Conservation (phyloP, 495 filamentous ascomycete genomes). For the Tuber borchii region DNA sequence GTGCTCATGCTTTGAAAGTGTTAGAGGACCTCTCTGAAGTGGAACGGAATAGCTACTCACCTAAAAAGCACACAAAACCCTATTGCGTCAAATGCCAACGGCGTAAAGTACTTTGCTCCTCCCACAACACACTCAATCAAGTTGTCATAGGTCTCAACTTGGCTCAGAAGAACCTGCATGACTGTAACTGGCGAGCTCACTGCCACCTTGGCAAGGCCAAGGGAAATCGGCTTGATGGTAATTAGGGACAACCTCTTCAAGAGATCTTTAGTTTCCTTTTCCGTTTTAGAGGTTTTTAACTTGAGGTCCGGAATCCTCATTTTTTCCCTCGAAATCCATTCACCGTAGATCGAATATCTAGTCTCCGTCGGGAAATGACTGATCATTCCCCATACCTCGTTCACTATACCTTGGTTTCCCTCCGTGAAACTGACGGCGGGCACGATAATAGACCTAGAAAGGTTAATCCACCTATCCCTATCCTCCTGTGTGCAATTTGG, state of each 20-base stretch:
- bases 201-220: constrained; percentile 77
- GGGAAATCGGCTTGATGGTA: constrained; percentile 77
- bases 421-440: constrained; percentile 78
- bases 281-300: constrained; percentile 66
- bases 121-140: constrained; percentile 88
- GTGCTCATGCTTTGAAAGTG: constrained; percentile 33
- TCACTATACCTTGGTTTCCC: constrained; percentile 71
- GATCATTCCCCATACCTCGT: constrained; percentile 76
- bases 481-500: constrained; percentile 53
- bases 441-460: constrained; percentile 73
- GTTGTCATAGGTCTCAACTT: constrained; percentile 88
- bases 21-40: constrained; percentile 60
- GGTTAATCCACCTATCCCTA: constrained; percentile 35
- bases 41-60: constrained; percentile 60
- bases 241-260: constrained; percentile 79
- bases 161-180: constrained; percentile 73
- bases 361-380: constrained; percentile 66
- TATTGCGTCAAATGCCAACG: constrained; percentile 72
- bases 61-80: constrained; percentile 50
- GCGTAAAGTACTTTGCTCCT: constrained; percentile 86
- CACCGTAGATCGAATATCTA: constrained; percentile 84
- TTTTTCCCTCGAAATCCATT: constrained; percentile 70
- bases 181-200: constrained; percentile 84
- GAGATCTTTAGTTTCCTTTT: constrained; percentile 67
- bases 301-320: constrained; percentile 59